Conservation (phyloP, 78 protist genomes). For the Dictyostelium intermedium region DNA sequence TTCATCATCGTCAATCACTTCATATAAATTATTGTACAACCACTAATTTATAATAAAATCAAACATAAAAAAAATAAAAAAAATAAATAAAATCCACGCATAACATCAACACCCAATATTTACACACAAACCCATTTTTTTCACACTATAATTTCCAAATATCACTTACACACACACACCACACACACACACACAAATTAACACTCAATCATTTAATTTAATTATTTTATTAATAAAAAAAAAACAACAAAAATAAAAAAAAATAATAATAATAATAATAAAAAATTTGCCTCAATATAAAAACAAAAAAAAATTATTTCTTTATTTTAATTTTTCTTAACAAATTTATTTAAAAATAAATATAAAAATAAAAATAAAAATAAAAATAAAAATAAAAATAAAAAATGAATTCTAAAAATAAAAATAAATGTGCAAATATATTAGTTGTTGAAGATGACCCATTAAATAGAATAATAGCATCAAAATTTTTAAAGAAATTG, state of each 20-base stretch:
- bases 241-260: too few species aligned
- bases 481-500: constrained; percentile 8
- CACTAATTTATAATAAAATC: neutral
- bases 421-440: constrained; percentile 9
- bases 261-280: too few species aligned
- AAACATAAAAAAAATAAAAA: too few species aligned
- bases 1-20: neutral
- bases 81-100: neutral
- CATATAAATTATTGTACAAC: neutral
- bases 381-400: neutral
- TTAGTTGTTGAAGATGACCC: constrained; percentile 69
- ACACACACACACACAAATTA: neutral
- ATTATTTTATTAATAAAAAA: too few species aligned
- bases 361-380: neutral
- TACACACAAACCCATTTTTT: neutral
- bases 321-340: too few species aligned
- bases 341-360: neutral
- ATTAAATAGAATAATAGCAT: constrained; percentile 33
- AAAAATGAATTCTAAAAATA: neutral
- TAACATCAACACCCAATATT: neutral
- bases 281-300: neutral
- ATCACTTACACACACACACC: neutral
- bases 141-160: neutral
- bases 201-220: neutral
- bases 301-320: too few species aligned